Base-by-base conservation (phyloP, 345 rosid genomes). In the Arabis alpina region DNA sequence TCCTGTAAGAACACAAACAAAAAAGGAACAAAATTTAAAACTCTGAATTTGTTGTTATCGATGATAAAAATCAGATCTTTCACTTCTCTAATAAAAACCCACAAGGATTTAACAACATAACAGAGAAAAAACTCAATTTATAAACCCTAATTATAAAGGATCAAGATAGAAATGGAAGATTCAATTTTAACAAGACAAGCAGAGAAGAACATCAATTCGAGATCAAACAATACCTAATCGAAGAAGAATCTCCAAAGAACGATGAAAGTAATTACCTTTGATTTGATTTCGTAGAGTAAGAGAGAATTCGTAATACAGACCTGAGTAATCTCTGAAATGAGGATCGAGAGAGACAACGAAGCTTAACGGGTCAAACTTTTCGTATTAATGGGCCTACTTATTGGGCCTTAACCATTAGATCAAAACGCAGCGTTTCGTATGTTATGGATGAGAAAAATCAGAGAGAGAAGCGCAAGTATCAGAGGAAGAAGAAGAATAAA, bases 51-150 rank as follows among this genome's bases (percentile, higher is more conserved):
- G 8, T 47, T 36, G 11, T 48, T 52, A 32, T 14, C 11, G 39
- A 53, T 7, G 13, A 37, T 53, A 74, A 74, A 74, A 51, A 66
- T 51, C 68, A 66, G 4, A 43, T 23, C 42, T 66, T 74, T 67
- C 11, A 51, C 49, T 0, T 58, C 30, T 40, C 12, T 28, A n/a
- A 47, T 30, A 10, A 41, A 56, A 55, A 3, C 61, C 60, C 72
- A 56, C 2, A 32, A 58, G 48, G 7, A 49, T 30, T 16, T 11
- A 11, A 47, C 12, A 63, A 7, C 56, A 62, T 4, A 63, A 71
- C 36, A 3, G 13, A 68, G n/a, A 16, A 14, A n/a, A 25, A 27
- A 8, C n/a, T 25, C 45, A 49, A 60, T 15, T 10, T 37, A 48
- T 16, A 64, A 58, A 41, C 12, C 61, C 19, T 15, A 3, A 27